Base-by-base conservation (phyloP, 169 alveolate species). In the Ichthyophthirius multifiliis region DNA sequence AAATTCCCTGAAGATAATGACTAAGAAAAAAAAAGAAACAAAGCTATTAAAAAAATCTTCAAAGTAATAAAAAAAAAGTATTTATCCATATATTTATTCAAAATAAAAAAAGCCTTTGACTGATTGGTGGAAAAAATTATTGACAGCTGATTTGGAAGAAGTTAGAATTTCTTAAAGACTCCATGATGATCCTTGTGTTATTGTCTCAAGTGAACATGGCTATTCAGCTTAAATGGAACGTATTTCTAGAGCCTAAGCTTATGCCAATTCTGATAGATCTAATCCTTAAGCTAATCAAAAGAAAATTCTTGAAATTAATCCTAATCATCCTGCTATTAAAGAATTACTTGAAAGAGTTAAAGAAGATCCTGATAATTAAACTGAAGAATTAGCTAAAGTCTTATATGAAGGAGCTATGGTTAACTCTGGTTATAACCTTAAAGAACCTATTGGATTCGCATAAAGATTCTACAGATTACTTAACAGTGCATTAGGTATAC, bases 201-300 rank as follows among this genome's bases (percentile, higher is more conserved):
- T 97, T 81, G 98, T 96, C 62, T 97, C 97, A 16, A 92, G 98
- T 2, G 99, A 97, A 87, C 91, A 95, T 71, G 99, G 99, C 5
- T 94, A 97, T 65, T 96, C 99, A 7, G 99, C 99, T 18, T 89
- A 96, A 46, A 97, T 98, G 99, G 99, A 97, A 85, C 93, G 97
- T 85, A 96, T 97, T 78, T 95, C 97, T 94, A 96, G 94, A 86
- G 99, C 98, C 65, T 98, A 98, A 88, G 95, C 98, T 39, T 98
- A 96, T 62, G 98, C 98, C 39, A 93, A 92, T 82, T 90, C 94
- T 78, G 98, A 94, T 64, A 96, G 82, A 41, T 34, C 48, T 39
- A 37, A 62, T 4, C 82, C 67, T 16, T 41, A 41, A 18, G 77
- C 77, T 39, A 67, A 67, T 23, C 46, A 35, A 18, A 97, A 96